These are phyloP conservation scores for Triticum turgidum DNA, from an alignment of 176 grass and related monocot species.

Conservation along the genomic window DNA sequence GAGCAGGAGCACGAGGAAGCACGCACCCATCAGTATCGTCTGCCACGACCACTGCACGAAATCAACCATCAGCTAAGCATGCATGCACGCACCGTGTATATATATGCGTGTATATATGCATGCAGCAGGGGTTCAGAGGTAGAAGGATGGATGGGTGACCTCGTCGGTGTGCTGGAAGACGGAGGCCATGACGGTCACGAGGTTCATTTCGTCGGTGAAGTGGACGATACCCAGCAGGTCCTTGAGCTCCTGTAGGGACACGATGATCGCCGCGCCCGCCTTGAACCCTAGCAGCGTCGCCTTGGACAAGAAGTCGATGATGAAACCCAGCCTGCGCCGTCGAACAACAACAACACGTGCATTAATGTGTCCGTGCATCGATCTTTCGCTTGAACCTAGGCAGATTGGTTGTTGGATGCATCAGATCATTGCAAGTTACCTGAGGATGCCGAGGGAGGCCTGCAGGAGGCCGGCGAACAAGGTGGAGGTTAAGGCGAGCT, in stretches of 20 bases:
- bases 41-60: slow-evolving; percentile 90
- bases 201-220: slow-evolving; percentile 80
- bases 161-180: slow-evolving; percentile 67
- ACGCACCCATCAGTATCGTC: slow-evolving; percentile 74
- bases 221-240: slow-evolving; percentile 80
- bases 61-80: neutral
- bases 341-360: too few relatives aligned
- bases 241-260: slow-evolving; percentile 90
- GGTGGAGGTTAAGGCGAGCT: slow-evolving; percentile 92
- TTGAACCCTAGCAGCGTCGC: slow-evolving; percentile 93
- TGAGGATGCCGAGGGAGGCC: slow-evolving; percentile 83
- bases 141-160: slow-evolving; percentile 23
- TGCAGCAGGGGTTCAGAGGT: too few relatives aligned
- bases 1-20: slow-evolving; percentile 67
- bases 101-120: too few relatives aligned
- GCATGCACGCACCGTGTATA: too few relatives aligned
- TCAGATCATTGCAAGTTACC: slow-evolving; percentile 16
- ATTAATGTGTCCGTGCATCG: too few relatives aligned
- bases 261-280: slow-evolving; percentile 92
- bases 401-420: too few relatives aligned
- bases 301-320: slow-evolving; percentile 93
- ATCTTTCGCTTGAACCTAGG: too few relatives aligned
- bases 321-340: slow-evolving; percentile 63
- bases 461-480: slow-evolving; percentile 85
- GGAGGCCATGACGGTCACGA: slow-evolving; percentile 83